Percentiles rank a stretch among this genome's conserved stretches.
Evolutionary conservation across 768 basidiomycete genomes (phyloP).

Genomic region (Pulveroboletus sp.): DNA sequence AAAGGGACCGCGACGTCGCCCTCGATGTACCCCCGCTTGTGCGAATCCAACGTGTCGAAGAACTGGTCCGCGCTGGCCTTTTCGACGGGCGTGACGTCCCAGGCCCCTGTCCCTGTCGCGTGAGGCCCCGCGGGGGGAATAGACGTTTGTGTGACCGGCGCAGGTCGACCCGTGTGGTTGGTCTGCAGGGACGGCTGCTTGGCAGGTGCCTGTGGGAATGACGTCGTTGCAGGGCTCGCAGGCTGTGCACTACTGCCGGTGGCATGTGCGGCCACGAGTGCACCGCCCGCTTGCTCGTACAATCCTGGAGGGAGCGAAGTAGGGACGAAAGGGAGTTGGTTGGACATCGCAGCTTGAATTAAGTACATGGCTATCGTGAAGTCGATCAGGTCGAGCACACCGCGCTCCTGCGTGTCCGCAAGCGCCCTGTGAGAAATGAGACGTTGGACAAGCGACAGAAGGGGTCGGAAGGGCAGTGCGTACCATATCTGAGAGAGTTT

Average conservation of each 20-base stretch:
- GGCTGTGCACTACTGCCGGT: conserved; percentile 58
- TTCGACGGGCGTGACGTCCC: conserved; percentile 83
- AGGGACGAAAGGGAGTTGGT: conserved; percentile 68
- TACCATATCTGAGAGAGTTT: conserved; percentile 92
- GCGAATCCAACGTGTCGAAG: conserved; percentile 79
- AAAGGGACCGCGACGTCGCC: conserved; percentile 95
- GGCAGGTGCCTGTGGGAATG: conserved; percentile 38
- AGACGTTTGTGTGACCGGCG: conserved; percentile 17
- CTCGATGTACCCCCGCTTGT: conserved; percentile 76
- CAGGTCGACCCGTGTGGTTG: conserved; percentile 41
- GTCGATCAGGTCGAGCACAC: conserved; percentile 82
- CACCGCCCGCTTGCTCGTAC: conserved; percentile 75
- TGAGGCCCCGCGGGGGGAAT: conserved; percentile 27
- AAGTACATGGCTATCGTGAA: conserved; percentile 96
- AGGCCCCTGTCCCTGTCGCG: conserved; percentile 39
- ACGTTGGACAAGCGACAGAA: background rate
- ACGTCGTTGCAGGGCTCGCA: conserved; percentile 51
- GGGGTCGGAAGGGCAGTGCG: conserved; percentile 20
- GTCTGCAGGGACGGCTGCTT: conserved; percentile 64
- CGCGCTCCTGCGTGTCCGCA: conserved; percentile 92
- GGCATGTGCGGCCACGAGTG: conserved; percentile 42
- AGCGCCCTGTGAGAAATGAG: conserved; percentile 67
- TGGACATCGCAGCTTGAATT: conserved; percentile 89
- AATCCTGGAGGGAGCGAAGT: conserved; percentile 72
- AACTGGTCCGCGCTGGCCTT: conserved; percentile 73